phyloP scores from a whole-genome alignment of 1,284 basidiomycete species.

The Sphagnurus paluster region DNA sequence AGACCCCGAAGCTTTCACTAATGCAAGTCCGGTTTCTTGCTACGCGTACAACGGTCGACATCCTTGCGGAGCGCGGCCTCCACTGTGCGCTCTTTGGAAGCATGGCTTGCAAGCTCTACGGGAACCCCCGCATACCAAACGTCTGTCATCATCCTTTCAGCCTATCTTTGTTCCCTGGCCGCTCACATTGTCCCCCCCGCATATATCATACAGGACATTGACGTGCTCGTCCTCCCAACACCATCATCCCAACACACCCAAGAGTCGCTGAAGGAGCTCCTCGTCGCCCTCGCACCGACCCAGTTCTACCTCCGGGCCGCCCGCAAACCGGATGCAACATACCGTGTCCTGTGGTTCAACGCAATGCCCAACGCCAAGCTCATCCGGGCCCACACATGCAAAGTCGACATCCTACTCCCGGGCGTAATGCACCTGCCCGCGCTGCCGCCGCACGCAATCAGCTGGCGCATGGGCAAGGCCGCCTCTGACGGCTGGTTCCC shows the following conservation, averaged over 20 bases:
- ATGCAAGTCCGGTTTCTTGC: conserved; percentile 29
- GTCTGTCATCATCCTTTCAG: conserved; percentile 14
- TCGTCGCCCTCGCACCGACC: conserved; percentile 19
- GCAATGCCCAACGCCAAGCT: conserved; percentile 14
- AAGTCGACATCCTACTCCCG: conserved; percentile 32
- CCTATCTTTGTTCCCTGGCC: neutral
- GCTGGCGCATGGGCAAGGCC: conserved; percentile 15
- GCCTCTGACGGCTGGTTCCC: conserved; percentile 22
- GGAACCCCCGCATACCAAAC: conserved; percentile 34
- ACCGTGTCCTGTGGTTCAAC: conserved; percentile 27
- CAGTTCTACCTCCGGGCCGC: conserved; percentile 22
- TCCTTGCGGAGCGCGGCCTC: conserved; percentile 25
- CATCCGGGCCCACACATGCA: conserved; percentile 21
- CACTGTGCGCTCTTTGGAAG: conserved; percentile 35
- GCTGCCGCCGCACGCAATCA: conserved; percentile 16
- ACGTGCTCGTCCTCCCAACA: conserved; percentile 33
- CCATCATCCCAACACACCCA: conserved; percentile 11
- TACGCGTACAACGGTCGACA: conserved; percentile 25
- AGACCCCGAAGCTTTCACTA: conserved; percentile 1
- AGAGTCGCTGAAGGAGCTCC: conserved; percentile 22
- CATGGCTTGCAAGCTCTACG: conserved; percentile 36
- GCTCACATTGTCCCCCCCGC: neutral
- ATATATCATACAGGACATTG: conserved; percentile 31
- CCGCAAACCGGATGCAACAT: conserved; percentile 26
- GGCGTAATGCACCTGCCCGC: conserved; percentile 28